phyloP scores from a whole-genome alignment of 73 alveolate species.

The Blepharisma stoltei region DNA sequence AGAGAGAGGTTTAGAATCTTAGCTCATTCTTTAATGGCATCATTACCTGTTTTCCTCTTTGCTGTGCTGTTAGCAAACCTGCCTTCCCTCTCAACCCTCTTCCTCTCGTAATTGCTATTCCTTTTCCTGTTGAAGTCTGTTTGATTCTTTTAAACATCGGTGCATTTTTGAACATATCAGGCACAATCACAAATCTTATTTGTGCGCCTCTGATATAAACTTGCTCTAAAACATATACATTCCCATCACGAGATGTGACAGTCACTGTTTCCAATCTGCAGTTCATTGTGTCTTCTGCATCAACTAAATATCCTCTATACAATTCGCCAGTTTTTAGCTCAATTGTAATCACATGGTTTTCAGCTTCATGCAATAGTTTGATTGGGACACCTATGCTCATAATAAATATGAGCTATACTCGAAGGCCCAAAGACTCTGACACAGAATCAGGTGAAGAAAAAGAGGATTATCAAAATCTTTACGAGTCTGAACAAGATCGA shows the following conservation, averaged over 20 bases:
- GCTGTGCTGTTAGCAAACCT: constrained; percentile 14
- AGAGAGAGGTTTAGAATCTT: constrained; percentile 33
- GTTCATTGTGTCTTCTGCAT: constrained; percentile 98
- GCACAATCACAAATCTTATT: constrained; percentile 92
- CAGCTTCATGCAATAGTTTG: constrained; percentile 94
- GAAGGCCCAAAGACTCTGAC: too few species aligned
- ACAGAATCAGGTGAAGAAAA: too few species aligned
- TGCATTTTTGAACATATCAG: constrained; percentile 96
- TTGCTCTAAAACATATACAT: constrained; percentile 76
- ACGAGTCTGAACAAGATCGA: too few species aligned
- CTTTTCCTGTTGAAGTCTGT: constrained; percentile 83
- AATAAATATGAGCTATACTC: not conserved
- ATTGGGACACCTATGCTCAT: constrained; percentile 91
- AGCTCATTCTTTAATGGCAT: constrained; percentile 26
- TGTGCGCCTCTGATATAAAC: constrained; percentile 95
- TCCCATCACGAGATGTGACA: constrained; percentile 91
- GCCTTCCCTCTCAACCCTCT: constrained; percentile 56
- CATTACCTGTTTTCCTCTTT: constrained; percentile 24
- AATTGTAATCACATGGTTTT: constrained; percentile 92
- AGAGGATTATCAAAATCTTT: too few species aligned
- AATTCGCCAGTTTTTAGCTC: constrained; percentile 93
- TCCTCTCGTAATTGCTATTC: constrained; percentile 51
- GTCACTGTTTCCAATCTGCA: constrained; percentile 92
- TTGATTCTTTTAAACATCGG: constrained; percentile 97
- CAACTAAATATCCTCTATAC: constrained; percentile 94